Conservation (phyloP, 352 stramenopile genomes). For the Pythium aphanidermatum region DNA sequence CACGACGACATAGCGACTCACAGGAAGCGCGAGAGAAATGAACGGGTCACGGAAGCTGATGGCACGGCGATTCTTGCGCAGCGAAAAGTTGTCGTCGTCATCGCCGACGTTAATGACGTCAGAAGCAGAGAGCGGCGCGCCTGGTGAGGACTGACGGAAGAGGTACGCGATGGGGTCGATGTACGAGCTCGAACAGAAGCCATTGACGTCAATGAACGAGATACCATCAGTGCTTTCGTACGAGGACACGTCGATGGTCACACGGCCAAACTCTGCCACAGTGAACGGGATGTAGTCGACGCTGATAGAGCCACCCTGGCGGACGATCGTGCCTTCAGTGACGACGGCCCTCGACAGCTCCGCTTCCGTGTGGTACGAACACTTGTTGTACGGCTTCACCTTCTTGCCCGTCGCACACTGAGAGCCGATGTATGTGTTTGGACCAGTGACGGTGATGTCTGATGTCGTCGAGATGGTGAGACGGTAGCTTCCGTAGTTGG, state of each 20-base stretch:
- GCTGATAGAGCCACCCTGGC: conserved; percentile 28
- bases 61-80: conserved; percentile 36
- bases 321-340: conserved; percentile 52
- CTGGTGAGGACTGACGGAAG: conserved; percentile 30
- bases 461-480: conserved; percentile 41
- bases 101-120: conserved; percentile 51
- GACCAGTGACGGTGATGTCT: conserved; percentile 23
- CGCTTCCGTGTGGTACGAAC: conserved; percentile 51
- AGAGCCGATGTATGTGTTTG: conserved; percentile 55
- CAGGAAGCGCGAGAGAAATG: conserved; percentile 45
- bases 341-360: conserved; percentile 22
- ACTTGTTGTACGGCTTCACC: conserved; percentile 31
- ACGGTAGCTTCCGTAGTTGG: conserved; percentile 66
- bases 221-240: conserved; percentile 34
- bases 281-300: conserved; percentile 61
- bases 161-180: conserved; percentile 59
- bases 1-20: conserved; percentile 48
- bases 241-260: conserved; percentile 53
- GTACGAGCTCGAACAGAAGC: conserved; percentile 53
- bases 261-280: conserved; percentile 35
- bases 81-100: conserved; percentile 56
- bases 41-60: conserved; percentile 74
- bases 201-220: conserved; percentile 54
- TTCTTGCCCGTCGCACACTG: conserved; percentile 33
- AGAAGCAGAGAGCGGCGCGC: conserved; percentile 19